phyloP scores from a whole-genome alignment of 805 yeast species.

The Kuraishia ogatae region DNA sequence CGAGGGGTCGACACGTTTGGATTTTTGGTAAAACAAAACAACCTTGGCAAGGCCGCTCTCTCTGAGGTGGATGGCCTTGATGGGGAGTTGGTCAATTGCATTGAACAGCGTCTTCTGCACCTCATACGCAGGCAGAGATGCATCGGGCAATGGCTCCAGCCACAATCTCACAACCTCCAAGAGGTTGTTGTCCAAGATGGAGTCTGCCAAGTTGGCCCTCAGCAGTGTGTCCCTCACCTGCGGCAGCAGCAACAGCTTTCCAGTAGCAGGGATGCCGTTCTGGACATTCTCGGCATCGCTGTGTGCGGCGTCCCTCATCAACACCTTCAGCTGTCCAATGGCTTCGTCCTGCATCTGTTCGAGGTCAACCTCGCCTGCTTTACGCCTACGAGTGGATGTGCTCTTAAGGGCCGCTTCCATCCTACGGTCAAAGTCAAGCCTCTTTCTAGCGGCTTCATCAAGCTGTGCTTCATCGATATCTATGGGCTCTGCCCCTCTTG shows the following conservation, averaged over 20 bases:
- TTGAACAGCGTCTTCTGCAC: slow-evolving; percentile 82
- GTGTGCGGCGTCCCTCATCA: slow-evolving; percentile 85
- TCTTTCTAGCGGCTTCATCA: slow-evolving; percentile 34
- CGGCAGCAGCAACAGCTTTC: slow-evolving; percentile 71
- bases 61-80: slow-evolving; percentile 89
- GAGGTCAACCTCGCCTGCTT: slow-evolving; percentile 83
- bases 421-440: slow-evolving; percentile 73
- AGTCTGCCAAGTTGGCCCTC: slow-evolving; percentile 81
- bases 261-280: slow-evolving; percentile 61
- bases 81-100: slow-evolving; percentile 72
- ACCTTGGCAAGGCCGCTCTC: slow-evolving; percentile 94
- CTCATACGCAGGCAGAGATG: slow-evolving; percentile 94
- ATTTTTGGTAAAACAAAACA: slow-evolving; percentile 84
- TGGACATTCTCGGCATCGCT: slow-evolving; percentile 51
- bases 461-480: slow-evolving; percentile 7
- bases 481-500: slow-evolving; percentile 17
- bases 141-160: slow-evolving; percentile 98
- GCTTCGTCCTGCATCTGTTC: slow-evolving; percentile 93
- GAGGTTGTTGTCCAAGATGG: slow-evolving; percentile 87
- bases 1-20: slow-evolving; percentile 79
- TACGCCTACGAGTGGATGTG: slow-evolving; percentile 49
- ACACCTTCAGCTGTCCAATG: slow-evolving; percentile 71
- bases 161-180: slow-evolving; percentile 91
- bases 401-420: slow-evolving; percentile 71
- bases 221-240: slow-evolving; percentile 70